Conservation (phyloP, 768 basidiomycete genomes). For the Symmetrospora coprosmae region DNA sequence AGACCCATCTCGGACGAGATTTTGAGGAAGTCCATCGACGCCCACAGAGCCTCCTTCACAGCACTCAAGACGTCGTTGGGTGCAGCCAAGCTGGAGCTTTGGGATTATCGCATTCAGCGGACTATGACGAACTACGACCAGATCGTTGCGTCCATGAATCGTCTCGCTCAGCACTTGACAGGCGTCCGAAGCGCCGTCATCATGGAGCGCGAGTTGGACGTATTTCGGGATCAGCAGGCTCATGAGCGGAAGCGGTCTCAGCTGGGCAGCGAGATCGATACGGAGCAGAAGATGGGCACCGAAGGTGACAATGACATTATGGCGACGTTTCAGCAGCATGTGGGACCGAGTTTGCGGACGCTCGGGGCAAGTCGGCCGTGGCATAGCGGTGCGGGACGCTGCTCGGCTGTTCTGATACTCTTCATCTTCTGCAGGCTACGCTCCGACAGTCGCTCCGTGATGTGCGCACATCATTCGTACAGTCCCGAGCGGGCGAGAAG, state of each 20-base stretch:
- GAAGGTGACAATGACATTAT: slow-evolving; percentile 9
- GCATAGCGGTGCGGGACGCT: too few species aligned
- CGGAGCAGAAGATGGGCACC: not conserved
- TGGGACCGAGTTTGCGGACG: slow-evolving; percentile 21
- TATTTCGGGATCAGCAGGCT: slow-evolving; percentile 48
- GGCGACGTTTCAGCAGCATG: slow-evolving; percentile 21
- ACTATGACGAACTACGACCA: slow-evolving; percentile 22
- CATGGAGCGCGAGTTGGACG: slow-evolving; percentile 55
- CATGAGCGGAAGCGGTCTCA: too few species aligned
- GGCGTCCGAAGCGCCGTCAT: slow-evolving; percentile 71
- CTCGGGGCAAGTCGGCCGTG: too few species aligned
- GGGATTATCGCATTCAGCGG: slow-evolving; percentile 38
- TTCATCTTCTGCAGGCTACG: slow-evolving; percentile 42
- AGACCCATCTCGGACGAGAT: slow-evolving; percentile 38
- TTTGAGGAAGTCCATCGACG: slow-evolving; percentile 63
- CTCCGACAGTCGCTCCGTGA: slow-evolving; percentile 50
- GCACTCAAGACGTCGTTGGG: slow-evolving; percentile 67
- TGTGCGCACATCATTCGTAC: slow-evolving; percentile 53
- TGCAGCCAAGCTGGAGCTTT: slow-evolving; percentile 69
- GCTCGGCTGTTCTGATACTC: too few species aligned
- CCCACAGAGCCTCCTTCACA: slow-evolving; percentile 79
- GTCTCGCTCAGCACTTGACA: slow-evolving; percentile 84
- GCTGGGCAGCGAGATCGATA: slow-evolving; percentile 28
- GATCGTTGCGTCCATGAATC: slow-evolving; percentile 59
- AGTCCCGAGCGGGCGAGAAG: not conserved